Evolutionary conservation across 164 flowering plant genomes (phyloP).

Genomic region (Magnolia changhungtana): DNA sequence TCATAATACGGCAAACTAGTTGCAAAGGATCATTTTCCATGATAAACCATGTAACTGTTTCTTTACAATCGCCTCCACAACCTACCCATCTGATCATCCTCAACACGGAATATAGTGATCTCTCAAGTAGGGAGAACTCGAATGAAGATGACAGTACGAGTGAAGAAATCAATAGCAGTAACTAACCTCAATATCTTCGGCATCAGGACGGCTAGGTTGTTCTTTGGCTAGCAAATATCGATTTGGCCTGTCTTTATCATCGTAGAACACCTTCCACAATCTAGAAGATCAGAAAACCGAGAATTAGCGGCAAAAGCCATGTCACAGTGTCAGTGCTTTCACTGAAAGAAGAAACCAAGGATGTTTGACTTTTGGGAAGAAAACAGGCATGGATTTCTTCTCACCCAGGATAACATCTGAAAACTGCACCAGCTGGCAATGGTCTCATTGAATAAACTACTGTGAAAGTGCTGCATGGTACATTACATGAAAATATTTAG

Average conservation of each 20-base stretch:
- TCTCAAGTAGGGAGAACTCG: neutral
- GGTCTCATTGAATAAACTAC: conserved; percentile 90
- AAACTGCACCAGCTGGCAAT: conserved; percentile 81
- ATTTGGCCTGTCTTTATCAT: conserved; percentile 80
- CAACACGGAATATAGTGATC: neutral
- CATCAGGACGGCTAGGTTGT: conserved; percentile 69
- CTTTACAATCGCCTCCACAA: neutral
- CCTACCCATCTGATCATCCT: neutral
- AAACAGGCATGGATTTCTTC: conserved; percentile 9
- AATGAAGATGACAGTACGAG: neutral
- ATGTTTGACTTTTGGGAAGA: neutral
- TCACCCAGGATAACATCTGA: conserved; percentile 96
- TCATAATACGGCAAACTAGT: neutral
- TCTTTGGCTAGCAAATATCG: conserved; percentile 89
- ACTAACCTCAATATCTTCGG: conserved; percentile 85
- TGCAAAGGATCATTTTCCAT: neutral
- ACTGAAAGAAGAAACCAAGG: neutral
- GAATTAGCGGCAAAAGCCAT: conserved; percentile 4
- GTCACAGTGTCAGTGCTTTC: neutral
- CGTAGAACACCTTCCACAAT: conserved; percentile 91
- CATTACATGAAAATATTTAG: neutral
- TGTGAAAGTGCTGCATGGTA: conserved; percentile 70
- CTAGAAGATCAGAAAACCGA: conserved; percentile 30
- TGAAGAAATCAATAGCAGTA: neutral
- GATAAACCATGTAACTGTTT: neutral